Evolutionary conservation across 345 rosid species (phyloP), one percentile per base, ranked within the genome.

Genomic region (Theobroma cacao): DNA sequence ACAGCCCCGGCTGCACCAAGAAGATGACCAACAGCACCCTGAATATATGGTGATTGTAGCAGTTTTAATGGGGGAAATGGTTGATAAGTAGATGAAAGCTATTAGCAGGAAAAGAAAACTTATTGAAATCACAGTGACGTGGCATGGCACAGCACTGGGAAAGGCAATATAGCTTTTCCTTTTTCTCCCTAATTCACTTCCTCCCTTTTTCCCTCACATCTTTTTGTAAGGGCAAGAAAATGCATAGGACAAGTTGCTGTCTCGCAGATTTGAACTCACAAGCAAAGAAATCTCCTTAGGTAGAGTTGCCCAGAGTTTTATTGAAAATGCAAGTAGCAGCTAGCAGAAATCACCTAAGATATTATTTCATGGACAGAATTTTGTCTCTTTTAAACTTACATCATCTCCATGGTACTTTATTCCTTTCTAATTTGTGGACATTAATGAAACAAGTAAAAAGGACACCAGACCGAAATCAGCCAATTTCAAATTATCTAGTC

Each of bases 1-100:
- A 92, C 95, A 2, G 99, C 97, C 80, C 98, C 94, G 59, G 98
- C 98, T 72, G 98, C 99, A 84, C 99, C 99, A 78, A 96, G 99
- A 48, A 96, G 97, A 90, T 96, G 99, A 76, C 99, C 98, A 24
- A 93, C 48, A 12, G 98, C 98, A 22, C 97, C 99, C 98, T 94
- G 87, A 68, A 38, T 75, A 59, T 41, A 64, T 38, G 47, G 53
- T 48, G 15, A 47, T 64, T 20, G 68, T 64, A 75, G 79, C 12
- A 47, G 15, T 41, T 17, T 1, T 22, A 74, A 43, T 7, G 13
- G 11, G 15, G 38, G 18, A 15, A 43, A 28, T 55, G 65, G 13
- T 31, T 26, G 2, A 24, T 15, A 79, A 75, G 43, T 10, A 18
- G 4, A 50, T 48, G 28, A 50, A 50, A 20, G 41, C 41, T 20